Evolutionary conservation across 768 basidiomycete species (phyloP), one percentile per base, ranked within the genome.

Genomic region (Leccinellum albellum): DNA sequence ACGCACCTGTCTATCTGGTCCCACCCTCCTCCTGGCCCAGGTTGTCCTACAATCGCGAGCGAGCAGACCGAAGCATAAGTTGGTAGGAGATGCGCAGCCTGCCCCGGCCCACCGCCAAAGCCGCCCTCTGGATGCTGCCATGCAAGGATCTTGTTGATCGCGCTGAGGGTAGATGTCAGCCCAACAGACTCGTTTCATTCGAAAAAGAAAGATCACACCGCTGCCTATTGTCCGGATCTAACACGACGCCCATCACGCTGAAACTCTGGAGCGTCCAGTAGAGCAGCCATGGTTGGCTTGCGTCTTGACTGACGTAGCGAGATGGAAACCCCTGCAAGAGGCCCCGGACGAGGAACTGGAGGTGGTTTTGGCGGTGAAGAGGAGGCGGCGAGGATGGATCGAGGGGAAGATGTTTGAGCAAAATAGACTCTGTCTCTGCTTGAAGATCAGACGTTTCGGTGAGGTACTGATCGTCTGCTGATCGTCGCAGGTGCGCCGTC

Each of bases 181-280:
- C 2, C 8, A 8, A 6, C 10, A 4, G 4, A 23, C 24, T 9
- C 15, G 35, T 37, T 8, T 9, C 21, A 3, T 40, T 3, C 15
- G 26, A 21, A 33, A 33, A 21, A 23, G 0, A 17, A 13, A 45
- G 45, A 46, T 3, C 54, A 28, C 63, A 93, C 93, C 83, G 78
- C 61, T 91, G 84, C 69, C 86, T 89, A 64, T 83, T 93, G 20
- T 74, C 79, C 2, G 86, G 85, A 76, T 95, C 94, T 50, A 96
- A 64, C 2, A 76, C 86, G 7, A 91, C 86, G 50, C 93, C 91
- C 45, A 96, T 68, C 3, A 85, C 68, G 63, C 89, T 87, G 64
- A 97, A 88, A 14, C 87, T 79, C 64, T 99, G 94, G 10, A 95
- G 68, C 0, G 86, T 87, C 95, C 97, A 98, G 74, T 91, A 98